Percentiles rank a stretch among this genome's conserved stretches.
These are phyloP conservation scores for Carnegiea gigantea DNA, from an alignment of 179 eudicot genomes.

Conservation along the genomic window DNA sequence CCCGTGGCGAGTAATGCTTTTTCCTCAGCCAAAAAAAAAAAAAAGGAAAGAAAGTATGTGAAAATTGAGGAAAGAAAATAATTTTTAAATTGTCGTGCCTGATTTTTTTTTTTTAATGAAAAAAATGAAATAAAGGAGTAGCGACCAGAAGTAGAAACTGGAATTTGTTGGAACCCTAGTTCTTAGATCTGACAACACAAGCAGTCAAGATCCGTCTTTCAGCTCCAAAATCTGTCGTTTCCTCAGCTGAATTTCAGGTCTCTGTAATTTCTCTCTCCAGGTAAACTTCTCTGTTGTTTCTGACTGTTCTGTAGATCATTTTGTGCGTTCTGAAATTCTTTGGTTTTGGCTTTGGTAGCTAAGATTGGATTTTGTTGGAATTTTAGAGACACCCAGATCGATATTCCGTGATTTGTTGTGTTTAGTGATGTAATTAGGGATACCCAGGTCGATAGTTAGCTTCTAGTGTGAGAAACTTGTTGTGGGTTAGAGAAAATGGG, in stretches of 20 bases:
- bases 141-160: not conserved
- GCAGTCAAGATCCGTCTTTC: not conserved
- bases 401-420: conserved; percentile 9
- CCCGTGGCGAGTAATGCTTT: not conserved
- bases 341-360: not conserved
- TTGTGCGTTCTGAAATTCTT: not conserved
- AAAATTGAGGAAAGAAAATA: not conserved
- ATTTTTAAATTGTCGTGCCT: not conserved
- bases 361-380: conserved; percentile 9
- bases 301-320: not conserved
- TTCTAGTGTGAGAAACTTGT: not conserved
- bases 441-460: conserved; percentile 22
- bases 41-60: no score
- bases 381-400: conserved; percentile 17
- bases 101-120: not conserved
- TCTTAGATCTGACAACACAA: not conserved
- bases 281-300: not conserved
- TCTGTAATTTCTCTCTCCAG: not conserved
- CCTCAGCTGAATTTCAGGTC: not conserved
- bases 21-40: not conserved
- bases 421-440: conserved; percentile 16
- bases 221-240: conserved; percentile 4
- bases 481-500: conserved; percentile 42
- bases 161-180: not conserved
- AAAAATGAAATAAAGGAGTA: not conserved